These are phyloP conservation scores for Solanum arcanum DNA, from an alignment of 257 asterid species.

Conservation along the genomic window DNA sequence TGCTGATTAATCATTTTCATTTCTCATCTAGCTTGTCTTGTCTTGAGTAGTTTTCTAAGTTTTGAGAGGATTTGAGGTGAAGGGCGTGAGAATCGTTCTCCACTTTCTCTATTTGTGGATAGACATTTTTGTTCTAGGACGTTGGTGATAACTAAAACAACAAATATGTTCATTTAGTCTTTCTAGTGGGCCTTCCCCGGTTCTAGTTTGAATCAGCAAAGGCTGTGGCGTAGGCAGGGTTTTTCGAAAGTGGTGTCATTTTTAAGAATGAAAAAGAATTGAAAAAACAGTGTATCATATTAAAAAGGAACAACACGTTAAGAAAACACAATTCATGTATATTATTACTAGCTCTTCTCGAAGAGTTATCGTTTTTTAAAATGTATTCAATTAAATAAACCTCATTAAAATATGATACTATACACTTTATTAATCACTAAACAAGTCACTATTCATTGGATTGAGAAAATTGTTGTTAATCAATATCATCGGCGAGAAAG, in stretches of 20 bases:
- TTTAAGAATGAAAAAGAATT: not conserved
- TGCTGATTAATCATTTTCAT: not conserved
- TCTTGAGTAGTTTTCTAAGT: not conserved
- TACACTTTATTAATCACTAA: not conserved
- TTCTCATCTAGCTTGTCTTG: not conserved
- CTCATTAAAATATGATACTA: not conserved
- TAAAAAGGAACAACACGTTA: not conserved
- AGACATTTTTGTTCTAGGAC: not conserved
- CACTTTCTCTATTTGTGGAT: not conserved
- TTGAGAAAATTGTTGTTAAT: not conserved
- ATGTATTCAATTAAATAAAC: not conserved
- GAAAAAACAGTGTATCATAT: not conserved
- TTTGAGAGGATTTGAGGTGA: not conserved
- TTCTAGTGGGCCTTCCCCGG: not conserved
- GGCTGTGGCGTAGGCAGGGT: not conserved
- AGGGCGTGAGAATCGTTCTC: not conserved
- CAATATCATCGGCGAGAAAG: not conserved
- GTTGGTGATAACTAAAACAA: not conserved
- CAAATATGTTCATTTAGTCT: not conserved
- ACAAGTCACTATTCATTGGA: not conserved
- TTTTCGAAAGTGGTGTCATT: not conserved
- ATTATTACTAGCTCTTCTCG: not conserved
- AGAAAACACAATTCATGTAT: not conserved
- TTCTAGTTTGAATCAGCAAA: not conserved
- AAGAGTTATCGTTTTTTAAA: not conserved